phyloP scores from a whole-genome alignment of 106 monocot genomes.

The Allium sativum region DNA sequence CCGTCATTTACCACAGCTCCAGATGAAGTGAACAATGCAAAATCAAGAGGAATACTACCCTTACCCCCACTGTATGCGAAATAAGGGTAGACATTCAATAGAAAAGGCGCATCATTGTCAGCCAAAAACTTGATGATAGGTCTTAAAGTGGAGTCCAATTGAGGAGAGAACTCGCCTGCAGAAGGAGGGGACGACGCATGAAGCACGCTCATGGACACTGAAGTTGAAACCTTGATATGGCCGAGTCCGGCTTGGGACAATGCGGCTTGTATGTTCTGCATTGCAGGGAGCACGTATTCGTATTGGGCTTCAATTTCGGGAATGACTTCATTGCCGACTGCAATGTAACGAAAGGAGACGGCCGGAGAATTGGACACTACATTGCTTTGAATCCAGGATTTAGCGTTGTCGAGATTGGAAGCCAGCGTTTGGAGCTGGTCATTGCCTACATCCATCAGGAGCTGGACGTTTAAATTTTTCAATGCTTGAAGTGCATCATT shows the following conservation, averaged over 20 bases:
- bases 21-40: not conserved
- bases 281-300: slow-evolving; percentile 6
- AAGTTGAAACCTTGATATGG: slow-evolving; percentile 1
- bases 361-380: not conserved
- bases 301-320: slow-evolving; percentile 8
- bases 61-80: not conserved
- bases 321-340: slow-evolving; percentile 27
- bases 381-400: slow-evolving; percentile 3
- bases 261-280: slow-evolving; percentile 1
- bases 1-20: not conserved
- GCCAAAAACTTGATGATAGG: slow-evolving; percentile 5
- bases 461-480: slow-evolving; percentile 18
- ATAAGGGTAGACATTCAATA: slow-evolving; percentile 12
- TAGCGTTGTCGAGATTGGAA: not conserved
- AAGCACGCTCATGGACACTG: not conserved
- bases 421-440: slow-evolving; percentile 11
- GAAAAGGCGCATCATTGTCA: not conserved
- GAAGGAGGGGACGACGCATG: slow-evolving; percentile 3
- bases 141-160: not conserved
- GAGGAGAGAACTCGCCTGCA: not conserved
- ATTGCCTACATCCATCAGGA: slow-evolving; percentile 22
- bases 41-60: not conserved
- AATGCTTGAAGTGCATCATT: slow-evolving; percentile 15
- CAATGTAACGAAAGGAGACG: slow-evolving; percentile 24
- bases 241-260: not conserved